Base-by-base conservation (phyloP, 257 asterid species). In the Gentiana macrophylla region DNA sequence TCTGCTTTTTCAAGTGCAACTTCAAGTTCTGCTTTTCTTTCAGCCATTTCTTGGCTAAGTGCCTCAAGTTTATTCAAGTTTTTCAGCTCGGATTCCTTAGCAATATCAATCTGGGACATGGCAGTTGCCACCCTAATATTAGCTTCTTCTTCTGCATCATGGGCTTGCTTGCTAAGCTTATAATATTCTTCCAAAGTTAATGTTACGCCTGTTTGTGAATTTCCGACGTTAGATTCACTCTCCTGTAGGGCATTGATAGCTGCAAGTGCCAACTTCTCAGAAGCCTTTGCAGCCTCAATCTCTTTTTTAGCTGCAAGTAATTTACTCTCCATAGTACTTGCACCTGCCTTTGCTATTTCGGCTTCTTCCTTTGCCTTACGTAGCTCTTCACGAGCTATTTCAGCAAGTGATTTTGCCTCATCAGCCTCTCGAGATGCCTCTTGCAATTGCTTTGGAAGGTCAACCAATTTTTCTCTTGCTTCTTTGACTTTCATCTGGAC, bases 281-380 rank as follows among this genome's bases (percentile, higher is more conserved):
- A 80, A 50, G 95, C 94, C 73, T 74, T 85, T 6, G 95, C 86
- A 12, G 97, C 97, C 70, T 92, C 95, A 34, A 85, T 88, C 80
- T 92, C 97, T 84, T 88, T 88, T 47, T 68, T 74, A 47, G 90
- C 86, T 2, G 94, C 94, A 37, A 70, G 83, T 66, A 92, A 64
- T 71, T 85, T 62, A 56, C 94, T 83, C 63, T 80, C 83, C 60
- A 75, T 53, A 7, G 94, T 82, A 62, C 77, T 73, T 2, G 79
- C 85, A 35, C 77, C 84, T 0, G 86, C 89, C 70, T 80, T 88
- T 13, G 82, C 91, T 62, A 75, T 86, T 47, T 86, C 95, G 0
- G 83, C 88, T 72, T 84, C 97, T 49, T 83, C 93, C 71, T 76
- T 79, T 5, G 85, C 93, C 68, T 71, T 86, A 62, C 65, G 64